Conservation (phyloP, 208 protist species). For the Tritrichomonas musculus region DNA sequence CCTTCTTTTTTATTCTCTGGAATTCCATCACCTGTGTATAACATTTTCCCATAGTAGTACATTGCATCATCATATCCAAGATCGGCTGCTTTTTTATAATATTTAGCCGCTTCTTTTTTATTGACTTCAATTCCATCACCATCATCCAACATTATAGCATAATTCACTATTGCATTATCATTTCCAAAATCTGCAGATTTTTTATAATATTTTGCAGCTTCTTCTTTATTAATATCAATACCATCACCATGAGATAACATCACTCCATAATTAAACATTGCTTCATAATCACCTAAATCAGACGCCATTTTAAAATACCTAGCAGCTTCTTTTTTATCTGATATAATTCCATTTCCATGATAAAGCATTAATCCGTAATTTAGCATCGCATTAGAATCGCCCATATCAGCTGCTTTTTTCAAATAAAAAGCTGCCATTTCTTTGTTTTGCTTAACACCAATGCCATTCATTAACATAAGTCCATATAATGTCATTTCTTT, state of each 20-base stretch:
- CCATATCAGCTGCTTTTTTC: background rate
- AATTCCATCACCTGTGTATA: background rate
- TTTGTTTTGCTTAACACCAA: background rate
- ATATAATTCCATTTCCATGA: background rate
- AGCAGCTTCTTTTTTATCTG: background rate
- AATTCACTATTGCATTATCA: background rate
- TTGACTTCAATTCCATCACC: background rate
- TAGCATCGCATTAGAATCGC: no score
- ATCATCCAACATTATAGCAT: background rate
- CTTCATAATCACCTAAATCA: background rate
- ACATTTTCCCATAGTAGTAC: background rate
- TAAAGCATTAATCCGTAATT: background rate
- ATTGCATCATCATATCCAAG: background rate
- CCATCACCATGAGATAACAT: background rate
- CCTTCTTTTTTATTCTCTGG: background rate
- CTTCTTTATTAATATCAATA: background rate
- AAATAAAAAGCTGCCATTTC: background rate
- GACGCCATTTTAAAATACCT: background rate
- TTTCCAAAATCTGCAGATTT: background rate
- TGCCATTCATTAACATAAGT: background rate
- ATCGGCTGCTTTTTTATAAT: background rate
- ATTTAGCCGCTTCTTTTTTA: background rate
- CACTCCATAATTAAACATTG: background rate
- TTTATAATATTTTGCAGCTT: background rate
- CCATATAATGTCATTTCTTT: background rate